Percentiles rank a stretch among this genome's conserved stretches.
These are phyloP conservation scores for Sphagnum tenellum DNA, from an alignment of 225 moss, liverwort and hornwort species.

Conservation along the genomic window DNA sequence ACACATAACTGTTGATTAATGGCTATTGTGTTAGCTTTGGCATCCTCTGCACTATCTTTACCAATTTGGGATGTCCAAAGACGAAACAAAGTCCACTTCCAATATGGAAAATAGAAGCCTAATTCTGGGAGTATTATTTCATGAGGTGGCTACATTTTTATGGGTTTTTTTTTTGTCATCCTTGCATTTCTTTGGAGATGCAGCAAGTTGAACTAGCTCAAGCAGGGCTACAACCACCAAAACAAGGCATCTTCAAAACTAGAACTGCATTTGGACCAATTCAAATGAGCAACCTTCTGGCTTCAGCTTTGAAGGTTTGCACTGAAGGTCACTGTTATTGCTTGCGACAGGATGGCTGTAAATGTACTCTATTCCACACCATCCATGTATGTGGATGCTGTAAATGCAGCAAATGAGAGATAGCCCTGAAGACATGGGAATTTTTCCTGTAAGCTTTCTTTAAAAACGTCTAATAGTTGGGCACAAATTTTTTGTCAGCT, in stretches of 20 bases:
- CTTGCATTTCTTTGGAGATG: too few relatives aligned
- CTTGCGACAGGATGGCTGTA: conserved; percentile 70
- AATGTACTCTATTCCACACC: conserved; percentile 93
- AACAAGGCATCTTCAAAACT: conserved; percentile 38
- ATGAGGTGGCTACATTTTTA: too few relatives aligned
- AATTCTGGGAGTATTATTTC: too few relatives aligned
- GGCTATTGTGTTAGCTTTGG: too few relatives aligned
- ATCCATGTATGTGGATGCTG: conserved; percentile 78
- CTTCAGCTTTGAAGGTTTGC: conserved; percentile 52
- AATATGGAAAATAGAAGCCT: too few relatives aligned
- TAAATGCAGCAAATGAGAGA: conserved; percentile 75
- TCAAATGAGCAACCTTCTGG: conserved; percentile 42
- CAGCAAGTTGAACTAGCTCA: conserved; percentile 48
- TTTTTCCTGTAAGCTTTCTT: conserved; percentile 88
- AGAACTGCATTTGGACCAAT: too few relatives aligned
- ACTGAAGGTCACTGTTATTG: not conserved
- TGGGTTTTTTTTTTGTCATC: too few relatives aligned
- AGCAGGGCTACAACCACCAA: conserved; percentile 46
- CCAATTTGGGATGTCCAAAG: too few relatives aligned
- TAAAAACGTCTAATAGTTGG: not conserved
- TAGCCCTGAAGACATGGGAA: conserved; percentile 90
- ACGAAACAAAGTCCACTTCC: too few relatives aligned
- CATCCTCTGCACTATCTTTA: too few relatives aligned
- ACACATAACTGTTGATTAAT: too few relatives aligned
- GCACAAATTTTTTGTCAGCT: too few relatives aligned